Conservation (phyloP, 768 basidiomycete genomes). For the Neoboletus subvelutipes region DNA sequence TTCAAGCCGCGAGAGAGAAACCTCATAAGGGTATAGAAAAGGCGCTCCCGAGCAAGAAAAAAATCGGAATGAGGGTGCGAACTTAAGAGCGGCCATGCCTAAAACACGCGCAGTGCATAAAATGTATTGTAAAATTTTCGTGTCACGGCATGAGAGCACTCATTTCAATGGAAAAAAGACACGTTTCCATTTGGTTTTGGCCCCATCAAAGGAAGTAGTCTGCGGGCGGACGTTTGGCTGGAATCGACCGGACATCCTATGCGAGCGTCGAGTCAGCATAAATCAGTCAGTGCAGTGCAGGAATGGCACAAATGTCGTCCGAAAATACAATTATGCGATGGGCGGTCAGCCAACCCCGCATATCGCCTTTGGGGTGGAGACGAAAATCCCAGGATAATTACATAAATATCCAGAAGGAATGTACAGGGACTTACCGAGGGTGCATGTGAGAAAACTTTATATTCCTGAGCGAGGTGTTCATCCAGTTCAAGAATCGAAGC, state of each 20-base stretch:
- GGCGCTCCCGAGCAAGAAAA: conserved; percentile 23
- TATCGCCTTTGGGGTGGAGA: conserved; percentile 23
- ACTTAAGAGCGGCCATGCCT: conserved; percentile 26
- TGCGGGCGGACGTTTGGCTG: conserved; percentile 80
- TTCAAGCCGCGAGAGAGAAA: conserved; percentile 11
- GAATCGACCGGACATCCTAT: conserved; percentile 80
- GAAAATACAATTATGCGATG: conserved; percentile 5
- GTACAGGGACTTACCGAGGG: conserved; percentile 65
- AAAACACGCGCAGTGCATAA: conserved; percentile 26
- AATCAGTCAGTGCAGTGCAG: neutral
- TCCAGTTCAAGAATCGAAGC: conserved; percentile 94
- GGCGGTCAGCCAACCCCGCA: conserved; percentile 24
- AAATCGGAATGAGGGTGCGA: conserved; percentile 20
- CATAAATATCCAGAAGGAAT: conserved; percentile 9
- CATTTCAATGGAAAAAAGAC: conserved; percentile 17
- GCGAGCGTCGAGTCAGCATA: conserved; percentile 4
- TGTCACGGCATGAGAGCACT: conserved; percentile 19
- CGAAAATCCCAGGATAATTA: conserved; percentile 16
- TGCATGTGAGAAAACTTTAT: conserved; percentile 93
- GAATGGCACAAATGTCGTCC: neutral
- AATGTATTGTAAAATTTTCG: conserved; percentile 9
- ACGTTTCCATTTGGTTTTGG: conserved; percentile 8
- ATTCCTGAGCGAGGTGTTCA: conserved; percentile 90
- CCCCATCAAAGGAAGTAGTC: conserved; percentile 75
- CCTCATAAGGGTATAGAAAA: conserved; percentile 6